Percentiles rank a stretch among this genome's conserved stretches.
These are phyloP conservation scores for Globisporangium nunn DNA, from an alignment of 352 stramenopile species.

Conservation along the genomic window DNA sequence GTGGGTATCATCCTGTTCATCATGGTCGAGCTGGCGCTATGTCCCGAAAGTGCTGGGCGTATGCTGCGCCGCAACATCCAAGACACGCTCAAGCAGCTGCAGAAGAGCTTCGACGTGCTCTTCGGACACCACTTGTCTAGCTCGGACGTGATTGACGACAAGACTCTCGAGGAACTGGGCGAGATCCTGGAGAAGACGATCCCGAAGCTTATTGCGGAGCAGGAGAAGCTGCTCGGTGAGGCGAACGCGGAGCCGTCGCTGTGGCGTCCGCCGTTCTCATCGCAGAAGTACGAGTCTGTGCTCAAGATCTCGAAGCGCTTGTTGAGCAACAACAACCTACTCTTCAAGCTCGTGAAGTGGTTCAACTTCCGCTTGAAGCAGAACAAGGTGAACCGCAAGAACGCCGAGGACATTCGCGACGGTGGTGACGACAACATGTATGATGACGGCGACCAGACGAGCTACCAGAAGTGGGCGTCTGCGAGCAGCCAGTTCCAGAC, in stretches of 20 bases:
- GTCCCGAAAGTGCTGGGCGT: slow-evolving; percentile 54
- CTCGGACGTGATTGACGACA: slow-evolving; percentile 35
- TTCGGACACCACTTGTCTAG: slow-evolving; percentile 65
- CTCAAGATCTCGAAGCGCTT: slow-evolving; percentile 50
- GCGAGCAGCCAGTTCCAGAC: slow-evolving; percentile 42
- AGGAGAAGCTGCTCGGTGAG: slow-evolving; percentile 50
- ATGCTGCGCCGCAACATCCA: slow-evolving; percentile 70
- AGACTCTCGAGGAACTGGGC: slow-evolving; percentile 42
- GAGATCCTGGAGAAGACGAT: slow-evolving; percentile 51
- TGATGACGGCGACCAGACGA: slow-evolving; percentile 15
- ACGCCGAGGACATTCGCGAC: slow-evolving; percentile 39
- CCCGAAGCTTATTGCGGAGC: slow-evolving; percentile 45
- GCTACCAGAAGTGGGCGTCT: slow-evolving; percentile 38
- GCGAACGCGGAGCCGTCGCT: slow-evolving; percentile 54
- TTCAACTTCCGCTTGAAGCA: slow-evolving; percentile 58
- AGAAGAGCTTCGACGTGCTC: slow-evolving; percentile 53
- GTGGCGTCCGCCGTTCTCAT: slow-evolving; percentile 65
- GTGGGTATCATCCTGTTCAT: slow-evolving; percentile 75
- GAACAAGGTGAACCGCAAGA: slow-evolving; percentile 30
- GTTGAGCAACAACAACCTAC: slow-evolving; percentile 76
- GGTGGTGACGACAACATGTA: slow-evolving; percentile 12
- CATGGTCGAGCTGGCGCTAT: slow-evolving; percentile 55
- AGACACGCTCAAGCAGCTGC: slow-evolving; percentile 49
- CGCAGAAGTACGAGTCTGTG: slow-evolving; percentile 65
- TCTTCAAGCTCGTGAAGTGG: slow-evolving; percentile 74